Evolutionary conservation across 352 stramenopile genomes (phyloP), one percentile per base, ranked within the genome.

Genomic region (Blastocystis sp.): DNA sequence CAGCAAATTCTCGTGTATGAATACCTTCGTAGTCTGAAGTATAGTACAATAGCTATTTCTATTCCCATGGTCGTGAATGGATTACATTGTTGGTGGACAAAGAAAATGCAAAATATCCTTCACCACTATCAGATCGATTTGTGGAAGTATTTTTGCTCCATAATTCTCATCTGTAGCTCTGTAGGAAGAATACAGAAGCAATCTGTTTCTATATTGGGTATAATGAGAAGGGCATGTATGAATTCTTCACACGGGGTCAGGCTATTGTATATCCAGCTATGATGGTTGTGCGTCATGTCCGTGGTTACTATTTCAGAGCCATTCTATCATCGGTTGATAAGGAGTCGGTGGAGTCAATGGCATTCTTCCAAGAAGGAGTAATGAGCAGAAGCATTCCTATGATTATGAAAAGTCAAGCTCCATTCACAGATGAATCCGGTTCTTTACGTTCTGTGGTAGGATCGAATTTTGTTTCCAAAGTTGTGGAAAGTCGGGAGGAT

Each of bases 1-100:
- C 64, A 6, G n/a, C 30, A 5, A 77, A 77, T 42, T 19, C 64
- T 56, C 64, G 64, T n/a, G 64, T 56, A 56, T 6, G 7, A 3
- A 2, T 30, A 15, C 7, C 17, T 24, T 1, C 5, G 4, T 19
- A 33, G 11, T 5, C n/a, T 77, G 4, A 77, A 22, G 11, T 17
- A 30, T 51, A 77, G 64, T 77, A 77, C 33, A 53, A 44, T 17
- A 42, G 37, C 64, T 51, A 51, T 5, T 77, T 77, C 64, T 77
- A 77, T 56, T 24, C 27, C 3, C 64, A 56, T 56, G 19, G 33
- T 6, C 35, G 7, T n/a, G 64, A 56, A 42, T 77, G 64, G 64
- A 17, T 56, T 4, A 56, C 40, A 6, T 9, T 77, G 9, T 19
- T 77, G 5, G 40, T 77, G 22, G 64, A 77, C 64, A 48, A 19